Evolutionary conservation across 768 basidiomycete genomes (phyloP), one percentile per base, ranked within the genome.

Genomic region (Leucocoprinus birnbaumii): DNA sequence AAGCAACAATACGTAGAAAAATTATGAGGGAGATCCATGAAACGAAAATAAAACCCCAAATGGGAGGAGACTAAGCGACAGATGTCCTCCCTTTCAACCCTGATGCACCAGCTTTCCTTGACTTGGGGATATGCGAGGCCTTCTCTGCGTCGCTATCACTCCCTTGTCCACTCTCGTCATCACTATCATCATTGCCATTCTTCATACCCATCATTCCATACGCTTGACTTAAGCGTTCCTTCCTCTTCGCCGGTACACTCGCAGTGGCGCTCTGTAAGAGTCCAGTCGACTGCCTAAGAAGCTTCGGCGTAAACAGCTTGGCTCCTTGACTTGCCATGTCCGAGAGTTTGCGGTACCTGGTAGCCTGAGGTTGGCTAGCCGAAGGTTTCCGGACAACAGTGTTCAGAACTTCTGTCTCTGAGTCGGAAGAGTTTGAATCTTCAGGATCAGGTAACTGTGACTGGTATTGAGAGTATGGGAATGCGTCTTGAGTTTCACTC

Each of bases 61-160:
- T 13, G 27, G 4, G 16, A 34, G 13, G 16, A 53, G 40, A 34
- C 27, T 43, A 52, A 22, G 26, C 16, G n/a, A 52, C 14, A 19
- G 54, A 43, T 21, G 6, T 49, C 19, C 47, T 49, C 13, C 48
- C 40, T 38, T 55, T 55, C 41, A 58, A 9, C 16, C 48, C 37
- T 8, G n/a, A n/a, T n/a, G 49, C 66, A 1, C 84, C 85, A 37
- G 87, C 87, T 55, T 75, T 71, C 53, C 82, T 75, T 10, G 72
- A 72, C 58, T 67, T 73, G 26, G 87, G 87, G 54, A 89, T 87
- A 65, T 88, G 87, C n/a, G 79, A 84, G 41, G 56, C 61, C 22
- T 64, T 60, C 41, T 65, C 63, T 16, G 52, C 31, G 27, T 61
- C 62, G 38, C 59, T 67, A 38, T 71, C 78, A 73, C 37, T 77